Evolutionary conservation across 805 yeast genomes (phyloP).

Genomic region (Yarrowia porcina): DNA sequence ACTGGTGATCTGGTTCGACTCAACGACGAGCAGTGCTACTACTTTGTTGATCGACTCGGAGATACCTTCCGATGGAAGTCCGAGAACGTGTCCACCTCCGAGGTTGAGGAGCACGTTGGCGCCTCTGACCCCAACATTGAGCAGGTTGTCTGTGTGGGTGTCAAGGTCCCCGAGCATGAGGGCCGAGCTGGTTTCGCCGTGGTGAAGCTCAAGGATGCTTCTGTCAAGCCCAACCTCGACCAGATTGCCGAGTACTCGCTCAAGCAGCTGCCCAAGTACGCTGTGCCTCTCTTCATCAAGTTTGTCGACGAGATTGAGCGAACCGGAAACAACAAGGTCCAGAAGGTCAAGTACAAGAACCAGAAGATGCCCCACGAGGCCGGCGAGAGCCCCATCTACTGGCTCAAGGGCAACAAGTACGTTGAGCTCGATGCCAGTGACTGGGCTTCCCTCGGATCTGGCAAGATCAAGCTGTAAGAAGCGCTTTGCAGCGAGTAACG

Average conservation of each 20-base stretch:
- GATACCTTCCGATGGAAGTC: slow-evolving; percentile 97
- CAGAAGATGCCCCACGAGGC: slow-evolving; percentile 38
- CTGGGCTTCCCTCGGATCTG: slow-evolving; percentile 47
- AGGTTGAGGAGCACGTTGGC: slow-evolving; percentile 69
- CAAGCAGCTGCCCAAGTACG: slow-evolving; percentile 69
- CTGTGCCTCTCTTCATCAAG: slow-evolving; percentile 79
- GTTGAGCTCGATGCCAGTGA: slow-evolving; percentile 52
- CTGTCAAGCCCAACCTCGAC: slow-evolving; percentile 40
- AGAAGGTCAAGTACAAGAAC: slow-evolving; percentile 50
- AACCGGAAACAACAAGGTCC: slow-evolving; percentile 86
- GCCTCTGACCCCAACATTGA: slow-evolving; percentile 43
- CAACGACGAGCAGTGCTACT: slow-evolving; percentile 66
- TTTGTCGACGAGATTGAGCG: slow-evolving; percentile 58
- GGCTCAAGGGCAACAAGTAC: slow-evolving; percentile 60
- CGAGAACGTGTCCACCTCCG: slow-evolving; percentile 90
- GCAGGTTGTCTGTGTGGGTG: slow-evolving; percentile 79
- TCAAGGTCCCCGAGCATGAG: slow-evolving; percentile 81
- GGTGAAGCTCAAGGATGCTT: slow-evolving; percentile 49
- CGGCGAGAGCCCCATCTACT: slow-evolving; percentile 57
- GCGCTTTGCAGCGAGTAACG: neutral
- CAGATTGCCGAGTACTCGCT: slow-evolving; percentile 41
- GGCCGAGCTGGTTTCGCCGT: slow-evolving; percentile 94
- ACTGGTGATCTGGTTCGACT: slow-evolving; percentile 76
- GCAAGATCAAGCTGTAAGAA: slow-evolving; percentile 35
- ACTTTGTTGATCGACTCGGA: slow-evolving; percentile 88